Percentiles rank a stretch among this genome's conserved stretches.
Evolutionary conservation across 2,329 filamentous ascomycete genomes (phyloP).

Genomic region (Botrytis aclada): DNA sequence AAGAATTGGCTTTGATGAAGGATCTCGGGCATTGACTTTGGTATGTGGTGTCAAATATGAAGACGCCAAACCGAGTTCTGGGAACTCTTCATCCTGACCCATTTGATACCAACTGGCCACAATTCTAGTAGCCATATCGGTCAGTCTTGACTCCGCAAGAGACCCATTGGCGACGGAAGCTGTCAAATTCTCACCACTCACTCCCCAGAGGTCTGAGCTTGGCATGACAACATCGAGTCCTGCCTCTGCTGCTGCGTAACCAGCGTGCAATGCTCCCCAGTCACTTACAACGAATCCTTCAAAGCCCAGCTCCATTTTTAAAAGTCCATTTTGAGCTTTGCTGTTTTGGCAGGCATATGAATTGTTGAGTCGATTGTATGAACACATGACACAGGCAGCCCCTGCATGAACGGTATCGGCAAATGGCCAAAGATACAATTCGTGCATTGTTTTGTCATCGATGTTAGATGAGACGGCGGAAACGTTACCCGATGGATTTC

Average conservation of each 20-base stretch:
- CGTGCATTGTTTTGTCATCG: conserved; percentile 70
- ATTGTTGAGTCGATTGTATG: conserved; percentile 63
- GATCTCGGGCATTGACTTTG: conserved; percentile 54
- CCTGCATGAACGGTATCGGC: conserved; percentile 74
- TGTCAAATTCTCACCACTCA: conserved; percentile 40
- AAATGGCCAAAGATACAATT: conserved; percentile 84
- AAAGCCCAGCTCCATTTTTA: conserved; percentile 83
- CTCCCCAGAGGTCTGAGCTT: conserved; percentile 24
- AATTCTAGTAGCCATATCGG: conserved; percentile 62
- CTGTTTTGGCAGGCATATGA: conserved; percentile 67
- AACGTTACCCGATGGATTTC: conserved; percentile 48
- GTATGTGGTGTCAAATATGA: conserved; percentile 50
- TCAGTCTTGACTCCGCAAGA: conserved; percentile 41
- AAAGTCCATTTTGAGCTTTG: conserved; percentile 73
- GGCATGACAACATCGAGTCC: conserved; percentile 66
- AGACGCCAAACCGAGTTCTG: conserved; percentile 49
- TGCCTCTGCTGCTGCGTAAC: conserved; percentile 72
- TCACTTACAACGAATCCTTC: conserved; percentile 79
- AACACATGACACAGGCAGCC: conserved; percentile 77
- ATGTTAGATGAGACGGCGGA: conserved; percentile 61
- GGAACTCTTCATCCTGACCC: conserved; percentile 49
- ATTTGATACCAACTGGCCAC: conserved; percentile 57
- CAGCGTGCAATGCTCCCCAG: conserved; percentile 80
- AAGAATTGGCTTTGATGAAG: conserved; percentile 30
- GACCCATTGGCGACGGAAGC: conserved; percentile 59